Base-by-base conservation (phyloP, 2,329 filamentous ascomycete species). In the Ceratocystis cacaofunesta region DNA sequence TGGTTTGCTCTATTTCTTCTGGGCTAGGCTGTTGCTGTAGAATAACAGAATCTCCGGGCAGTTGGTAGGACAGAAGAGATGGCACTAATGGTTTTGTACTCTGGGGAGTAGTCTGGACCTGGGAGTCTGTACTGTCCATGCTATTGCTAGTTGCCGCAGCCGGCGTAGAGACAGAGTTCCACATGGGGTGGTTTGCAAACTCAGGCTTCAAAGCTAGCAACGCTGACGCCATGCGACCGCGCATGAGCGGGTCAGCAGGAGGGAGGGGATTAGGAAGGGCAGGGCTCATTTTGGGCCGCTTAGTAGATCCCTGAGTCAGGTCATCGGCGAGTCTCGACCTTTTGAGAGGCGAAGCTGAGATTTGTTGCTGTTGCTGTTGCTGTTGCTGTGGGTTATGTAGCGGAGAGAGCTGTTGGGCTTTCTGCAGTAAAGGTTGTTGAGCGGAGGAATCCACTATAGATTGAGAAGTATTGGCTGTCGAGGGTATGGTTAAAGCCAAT, bases 131-230 rank as follows among this genome's bases (percentile, higher is more conserved):
- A 10, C n/a, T 12, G 2, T 19, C 19, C 55, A 36, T 36, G 4
- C 25, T n/a, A 12, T 5, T 30, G 28, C 25, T 25, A 30, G 50
- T n/a, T 30, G 25, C 15, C 52, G 15, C 2, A 1, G 61, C 22
- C 32, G 43, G 25, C n/a, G 41, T 52, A 28, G 41, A 30, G 22
- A 19, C 41, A 1, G 63, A 43, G 28, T 17, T 64, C 63, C 63
- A 64, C 50, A 64, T 58, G 17, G 63, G 63, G 28, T 64, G 63
- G 25, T 44, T 64, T 25, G 63, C 52, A n/a, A 64, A 12, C 19
- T 60, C 63, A 10, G 63, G 63, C 32, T 64, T 64, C 32, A 60
- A 30, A 19, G 63, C 63, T 10, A 64, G 52, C 55, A 64, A 19
- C 15, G 63, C 52, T 2, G 63, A 32, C 4, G 63, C 48, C 63